These are phyloP conservation scores for Paramecium bursaria DNA, from an alignment of 73 alveolate genomes.

Conservation along the genomic window DNA sequence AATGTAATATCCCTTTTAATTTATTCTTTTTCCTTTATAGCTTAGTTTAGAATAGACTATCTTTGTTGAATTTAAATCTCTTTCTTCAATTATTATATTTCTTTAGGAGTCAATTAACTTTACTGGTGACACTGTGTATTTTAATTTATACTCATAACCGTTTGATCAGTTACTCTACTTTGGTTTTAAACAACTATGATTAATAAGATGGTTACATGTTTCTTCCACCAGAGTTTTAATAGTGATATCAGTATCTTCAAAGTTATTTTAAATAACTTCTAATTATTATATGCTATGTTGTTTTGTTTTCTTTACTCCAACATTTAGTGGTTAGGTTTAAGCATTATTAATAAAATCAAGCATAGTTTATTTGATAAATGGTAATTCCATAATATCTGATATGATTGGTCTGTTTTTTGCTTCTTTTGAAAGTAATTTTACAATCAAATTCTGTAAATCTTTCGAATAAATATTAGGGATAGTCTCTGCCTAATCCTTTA, in stretches of 20 bases:
- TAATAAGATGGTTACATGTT: neutral
- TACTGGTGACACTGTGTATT: neutral
- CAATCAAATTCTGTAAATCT: conserved; percentile 48
- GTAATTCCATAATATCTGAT: conserved; percentile 37
- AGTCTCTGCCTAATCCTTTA: conserved; percentile 86
- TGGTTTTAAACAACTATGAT: neutral
- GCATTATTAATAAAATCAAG: conserved; percentile 52
- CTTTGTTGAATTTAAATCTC: conserved; percentile 23
- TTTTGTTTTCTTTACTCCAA: conserved; percentile 34
- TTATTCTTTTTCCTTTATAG: neutral
- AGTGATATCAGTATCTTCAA: neutral
- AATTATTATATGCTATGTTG: conserved; percentile 11
- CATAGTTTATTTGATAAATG: conserved; percentile 30
- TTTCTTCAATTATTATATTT: conserved; percentile 12
- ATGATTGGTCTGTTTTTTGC: conserved; percentile 46
- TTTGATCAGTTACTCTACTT: conserved; percentile 1
- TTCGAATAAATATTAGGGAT: conserved; percentile 86
- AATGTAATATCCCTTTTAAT: neutral
- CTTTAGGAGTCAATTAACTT: conserved; percentile 21
- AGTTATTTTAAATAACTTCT: neutral
- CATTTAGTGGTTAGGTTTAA: neutral
- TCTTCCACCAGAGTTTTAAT: neutral
- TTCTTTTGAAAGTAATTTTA: conserved; percentile 26
- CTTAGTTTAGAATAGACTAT: conserved; percentile 2
- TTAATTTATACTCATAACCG: neutral